Evolutionary conservation across 1,284 basidiomycete genomes (phyloP).

Genomic region (Rhodotorula glutinis): DNA sequence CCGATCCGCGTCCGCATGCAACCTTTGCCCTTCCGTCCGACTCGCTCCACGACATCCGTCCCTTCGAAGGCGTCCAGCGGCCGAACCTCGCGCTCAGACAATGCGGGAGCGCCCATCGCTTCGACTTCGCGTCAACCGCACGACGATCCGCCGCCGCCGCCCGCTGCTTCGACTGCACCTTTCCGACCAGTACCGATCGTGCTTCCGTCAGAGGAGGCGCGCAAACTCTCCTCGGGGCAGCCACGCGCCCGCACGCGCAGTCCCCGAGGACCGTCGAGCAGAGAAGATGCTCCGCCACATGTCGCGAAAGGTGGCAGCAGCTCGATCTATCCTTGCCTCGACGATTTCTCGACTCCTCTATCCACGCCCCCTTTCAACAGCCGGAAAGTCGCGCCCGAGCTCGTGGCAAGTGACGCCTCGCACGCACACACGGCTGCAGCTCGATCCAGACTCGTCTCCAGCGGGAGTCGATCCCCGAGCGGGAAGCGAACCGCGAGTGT

Average conservation of each 20-base stretch:
- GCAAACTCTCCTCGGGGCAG: background rate
- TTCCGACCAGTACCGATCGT: slow-evolving; percentile 20
- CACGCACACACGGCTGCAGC: background rate
- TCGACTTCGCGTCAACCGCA: background rate
- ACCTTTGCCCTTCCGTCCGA: background rate
- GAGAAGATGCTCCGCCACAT: too few relatives aligned
- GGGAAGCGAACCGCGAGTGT: too few relatives aligned
- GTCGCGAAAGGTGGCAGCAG: too few relatives aligned
- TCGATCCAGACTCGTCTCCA: too few relatives aligned
- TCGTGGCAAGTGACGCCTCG: too few relatives aligned
- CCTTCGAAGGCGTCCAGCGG: too few relatives aligned
- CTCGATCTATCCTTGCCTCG: slow-evolving; percentile 17
- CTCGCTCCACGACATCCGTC: background rate
- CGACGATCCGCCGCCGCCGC: slow-evolving; percentile 1
- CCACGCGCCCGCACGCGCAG: background rate
- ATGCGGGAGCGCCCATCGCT: background rate
- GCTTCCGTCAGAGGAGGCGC: background rate
- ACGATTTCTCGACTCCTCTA: background rate
- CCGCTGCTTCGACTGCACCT: slow-evolving; percentile 13
- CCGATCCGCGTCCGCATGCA: slow-evolving; percentile 12
- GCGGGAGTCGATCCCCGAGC: too few relatives aligned
- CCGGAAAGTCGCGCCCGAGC: too few relatives aligned
- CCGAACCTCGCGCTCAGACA: background rate
- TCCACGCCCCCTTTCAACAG: background rate
- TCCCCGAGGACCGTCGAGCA: background rate